Evolutionary conservation across 352 stramenopile species (phyloP).

Genomic region (Phytophthora rubi): DNA sequence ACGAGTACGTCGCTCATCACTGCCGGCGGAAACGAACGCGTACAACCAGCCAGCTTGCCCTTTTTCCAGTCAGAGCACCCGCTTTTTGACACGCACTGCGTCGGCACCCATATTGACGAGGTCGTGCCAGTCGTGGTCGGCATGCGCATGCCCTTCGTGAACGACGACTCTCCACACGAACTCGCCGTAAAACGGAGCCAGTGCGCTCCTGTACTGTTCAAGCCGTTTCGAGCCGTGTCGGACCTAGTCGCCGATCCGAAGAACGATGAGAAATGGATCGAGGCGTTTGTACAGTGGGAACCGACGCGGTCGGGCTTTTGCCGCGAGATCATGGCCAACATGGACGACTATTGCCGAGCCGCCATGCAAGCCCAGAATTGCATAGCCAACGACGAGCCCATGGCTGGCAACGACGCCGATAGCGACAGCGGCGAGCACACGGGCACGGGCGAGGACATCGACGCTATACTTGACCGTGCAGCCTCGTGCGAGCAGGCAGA

Average conservation of each 20-base stretch:
- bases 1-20: not conserved
- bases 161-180: no score
- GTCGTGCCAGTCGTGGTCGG: not conserved
- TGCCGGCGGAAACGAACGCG: not conserved
- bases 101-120: not conserved
- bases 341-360: slow-evolving; percentile 13
- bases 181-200: not conserved
- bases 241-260: no score
- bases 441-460: no score
- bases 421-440: no score
- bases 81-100: not conserved
- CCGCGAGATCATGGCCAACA: slow-evolving; percentile 15
- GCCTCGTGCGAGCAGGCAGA: no score
- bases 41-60: not conserved
- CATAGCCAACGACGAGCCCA: no score
- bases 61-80: not conserved
- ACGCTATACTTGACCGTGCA: no score
- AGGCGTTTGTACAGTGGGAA: not conserved
- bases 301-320: slow-evolving; percentile 6
- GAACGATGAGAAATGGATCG: not conserved
- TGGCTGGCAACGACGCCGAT: no score
- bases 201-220: no score
- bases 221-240: no score
- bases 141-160: not conserved
- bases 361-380: not conserved